Conservation (phyloP, 2,329 filamentous ascomycete species). For the Ceratocystis cubensis region DNA sequence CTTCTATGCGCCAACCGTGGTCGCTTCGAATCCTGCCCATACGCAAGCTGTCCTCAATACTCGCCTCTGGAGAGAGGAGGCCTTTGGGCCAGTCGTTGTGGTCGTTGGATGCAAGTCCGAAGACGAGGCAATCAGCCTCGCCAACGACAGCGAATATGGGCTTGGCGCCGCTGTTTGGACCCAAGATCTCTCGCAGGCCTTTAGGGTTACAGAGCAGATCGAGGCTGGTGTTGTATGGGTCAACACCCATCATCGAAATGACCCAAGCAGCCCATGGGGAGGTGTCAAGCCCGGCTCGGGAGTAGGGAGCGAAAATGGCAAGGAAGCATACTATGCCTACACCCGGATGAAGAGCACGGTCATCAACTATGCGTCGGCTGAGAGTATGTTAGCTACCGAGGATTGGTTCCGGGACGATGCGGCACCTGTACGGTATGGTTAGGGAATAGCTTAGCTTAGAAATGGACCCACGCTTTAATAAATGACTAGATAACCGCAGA, state of each 20-base stretch:
- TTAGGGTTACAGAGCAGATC: constrained; percentile 38
- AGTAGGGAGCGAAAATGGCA: constrained; percentile 60
- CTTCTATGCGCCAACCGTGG: constrained; percentile 26
- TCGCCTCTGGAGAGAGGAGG: constrained; percentile 46
- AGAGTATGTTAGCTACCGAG: constrained; percentile 41
- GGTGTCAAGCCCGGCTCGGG: constrained; percentile 50
- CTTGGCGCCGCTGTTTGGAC: constrained; percentile 46
- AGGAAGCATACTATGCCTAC: constrained; percentile 49
- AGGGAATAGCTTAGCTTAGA: neutral
- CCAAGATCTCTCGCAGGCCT: constrained; percentile 36
- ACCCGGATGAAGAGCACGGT: constrained; percentile 53
- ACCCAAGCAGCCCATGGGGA: constrained; percentile 60
- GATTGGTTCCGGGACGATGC: constrained; percentile 56
- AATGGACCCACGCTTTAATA: too few relatives aligned
- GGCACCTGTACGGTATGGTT: constrained; percentile 33
- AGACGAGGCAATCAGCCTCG: constrained; percentile 27
- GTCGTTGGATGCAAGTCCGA: constrained; percentile 35
- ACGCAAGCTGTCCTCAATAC: constrained; percentile 25
- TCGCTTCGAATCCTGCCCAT: constrained; percentile 39
- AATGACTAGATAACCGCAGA: too few relatives aligned
- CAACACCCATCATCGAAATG: constrained; percentile 56
- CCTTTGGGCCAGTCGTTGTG: constrained; percentile 53
- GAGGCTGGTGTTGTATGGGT: constrained; percentile 51
- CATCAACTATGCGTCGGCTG: constrained; percentile 51
- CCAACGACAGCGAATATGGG: constrained; percentile 40